phyloP scores from a whole-genome alignment of 2,329 filamentous ascomycete genomes.

The Nothopassalora personata region DNA sequence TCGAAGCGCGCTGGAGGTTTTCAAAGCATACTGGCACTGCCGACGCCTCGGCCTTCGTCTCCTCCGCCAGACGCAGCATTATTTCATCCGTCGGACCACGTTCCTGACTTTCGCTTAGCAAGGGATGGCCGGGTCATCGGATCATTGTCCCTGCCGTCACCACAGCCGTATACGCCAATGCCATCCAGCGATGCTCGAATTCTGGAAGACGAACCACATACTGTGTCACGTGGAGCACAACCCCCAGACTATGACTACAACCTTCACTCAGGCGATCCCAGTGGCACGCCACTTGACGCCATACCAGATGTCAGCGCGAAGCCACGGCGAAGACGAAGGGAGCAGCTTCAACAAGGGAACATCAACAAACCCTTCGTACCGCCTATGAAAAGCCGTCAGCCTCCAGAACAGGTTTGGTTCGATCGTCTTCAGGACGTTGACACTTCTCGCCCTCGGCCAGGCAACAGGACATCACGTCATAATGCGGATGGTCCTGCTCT shows the following conservation, averaged over 20 bases:
- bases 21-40: constrained; percentile 10
- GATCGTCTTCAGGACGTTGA: constrained; percentile 25
- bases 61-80: constrained; percentile 16
- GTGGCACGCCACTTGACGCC: constrained; percentile 23
- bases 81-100: constrained; percentile 22
- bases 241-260: background rate
- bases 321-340: constrained; percentile 17
- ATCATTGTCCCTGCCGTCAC: constrained; percentile 10
- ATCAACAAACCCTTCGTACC: constrained; percentile 30
- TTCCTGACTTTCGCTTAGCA: constrained; percentile 17
- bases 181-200: background rate
- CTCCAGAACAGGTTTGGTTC: constrained; percentile 25
- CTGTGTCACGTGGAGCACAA: background rate
- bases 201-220: background rate
- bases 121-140: constrained; percentile 20
- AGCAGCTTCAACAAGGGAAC: constrained; percentile 12
- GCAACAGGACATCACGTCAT: constrained; percentile 5
- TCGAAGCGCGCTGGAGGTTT: background rate
- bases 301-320: constrained; percentile 20
- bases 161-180: constrained; percentile 12
- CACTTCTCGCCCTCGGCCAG: constrained; percentile 1
- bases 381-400: constrained; percentile 19
- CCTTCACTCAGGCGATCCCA: background rate
- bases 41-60: constrained; percentile 31
- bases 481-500: constrained; percentile 8